A percentile compares a stretch with the other conserved stretches of the same genome.
Evolutionary conservation across 2,329 filamentous ascomycete genomes (phyloP).

Genomic region (Curvularia spicifera): DNA sequence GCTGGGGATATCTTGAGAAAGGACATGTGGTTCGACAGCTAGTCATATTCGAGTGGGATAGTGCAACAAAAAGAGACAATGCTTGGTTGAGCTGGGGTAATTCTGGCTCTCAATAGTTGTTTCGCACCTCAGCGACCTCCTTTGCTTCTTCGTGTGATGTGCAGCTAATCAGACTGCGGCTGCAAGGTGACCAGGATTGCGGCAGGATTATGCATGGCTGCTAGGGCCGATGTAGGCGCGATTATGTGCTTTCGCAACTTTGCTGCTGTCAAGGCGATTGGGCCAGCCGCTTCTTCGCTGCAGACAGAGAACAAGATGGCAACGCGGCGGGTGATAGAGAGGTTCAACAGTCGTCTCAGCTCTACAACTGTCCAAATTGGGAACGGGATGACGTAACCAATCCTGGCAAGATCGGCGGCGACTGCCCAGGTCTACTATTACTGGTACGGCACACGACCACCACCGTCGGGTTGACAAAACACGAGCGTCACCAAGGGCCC

Average conservation of each 20-base stretch:
- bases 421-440: neutral
- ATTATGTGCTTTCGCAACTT: neutral
- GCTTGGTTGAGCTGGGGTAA: neutral
- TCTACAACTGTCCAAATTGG: constrained; percentile 22
- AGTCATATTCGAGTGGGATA: neutral
- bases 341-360: constrained; percentile 1
- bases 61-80: neutral
- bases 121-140: neutral
- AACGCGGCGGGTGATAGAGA: neutral
- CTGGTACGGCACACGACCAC: constrained; percentile 16
- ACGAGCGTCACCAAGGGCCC: constrained; percentile 17
- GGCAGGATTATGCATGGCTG: neutral
- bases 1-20: neutral
- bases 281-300: neutral
- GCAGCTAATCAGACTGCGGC: neutral
- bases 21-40: neutral
- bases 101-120: neutral
- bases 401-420: constrained; percentile 10
- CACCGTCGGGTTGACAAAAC: constrained; percentile 12
- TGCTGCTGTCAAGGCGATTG: neutral
- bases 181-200: neutral
- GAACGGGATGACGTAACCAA: constrained; percentile 24
- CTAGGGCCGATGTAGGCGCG: neutral
- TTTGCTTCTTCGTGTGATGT: neutral
- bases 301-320: neutral